Percentiles rank a stretch among this genome's conserved stretches.
Evolutionary conservation across 768 basidiomycete species (phyloP).

Genomic region (Suillus alpinus): DNA sequence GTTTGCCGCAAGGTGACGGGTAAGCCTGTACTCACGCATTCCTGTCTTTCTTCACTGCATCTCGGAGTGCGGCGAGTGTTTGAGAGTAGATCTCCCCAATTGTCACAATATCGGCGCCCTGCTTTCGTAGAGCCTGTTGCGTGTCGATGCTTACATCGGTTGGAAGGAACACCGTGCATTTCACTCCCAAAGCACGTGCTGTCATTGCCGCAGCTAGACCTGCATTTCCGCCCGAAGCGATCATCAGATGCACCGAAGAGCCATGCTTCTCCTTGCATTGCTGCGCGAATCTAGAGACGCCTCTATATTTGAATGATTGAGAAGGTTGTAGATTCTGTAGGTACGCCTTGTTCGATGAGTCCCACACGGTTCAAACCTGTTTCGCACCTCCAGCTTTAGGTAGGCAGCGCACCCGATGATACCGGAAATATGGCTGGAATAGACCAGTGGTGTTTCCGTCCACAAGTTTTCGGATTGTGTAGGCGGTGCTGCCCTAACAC

Average conservation of each 20-base stretch:
- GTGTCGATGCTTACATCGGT: slow-evolving; percentile 47
- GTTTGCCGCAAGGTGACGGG: background rate
- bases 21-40: slow-evolving; percentile 48
- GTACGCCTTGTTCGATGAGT: slow-evolving; percentile 1
- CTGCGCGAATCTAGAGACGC: slow-evolving; percentile 61
- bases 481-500: background rate
- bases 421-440: slow-evolving; percentile 56
- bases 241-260: slow-evolving; percentile 54
- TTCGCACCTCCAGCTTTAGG: slow-evolving; percentile 69
- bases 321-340: slow-evolving; percentile 67
- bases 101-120: slow-evolving; percentile 59
- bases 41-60: slow-evolving; percentile 40
- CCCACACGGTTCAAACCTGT: background rate
- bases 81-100: slow-evolving; percentile 58
- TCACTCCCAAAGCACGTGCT: slow-evolving; percentile 49
- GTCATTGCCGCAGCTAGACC: slow-evolving; percentile 69
- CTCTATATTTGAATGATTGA: slow-evolving; percentile 76
- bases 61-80: slow-evolving; percentile 49
- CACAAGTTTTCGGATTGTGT: slow-evolving; percentile 35
- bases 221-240: slow-evolving; percentile 82
- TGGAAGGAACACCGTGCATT: slow-evolving; percentile 70
- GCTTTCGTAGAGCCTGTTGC: slow-evolving; percentile 45
- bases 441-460: slow-evolving; percentile 64
- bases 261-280: slow-evolving; percentile 51
- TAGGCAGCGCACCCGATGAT: slow-evolving; percentile 51